Evolutionary conservation across 2,329 filamentous ascomycete species (phyloP).

Genomic region (Cercospora nicotianae): DNA sequence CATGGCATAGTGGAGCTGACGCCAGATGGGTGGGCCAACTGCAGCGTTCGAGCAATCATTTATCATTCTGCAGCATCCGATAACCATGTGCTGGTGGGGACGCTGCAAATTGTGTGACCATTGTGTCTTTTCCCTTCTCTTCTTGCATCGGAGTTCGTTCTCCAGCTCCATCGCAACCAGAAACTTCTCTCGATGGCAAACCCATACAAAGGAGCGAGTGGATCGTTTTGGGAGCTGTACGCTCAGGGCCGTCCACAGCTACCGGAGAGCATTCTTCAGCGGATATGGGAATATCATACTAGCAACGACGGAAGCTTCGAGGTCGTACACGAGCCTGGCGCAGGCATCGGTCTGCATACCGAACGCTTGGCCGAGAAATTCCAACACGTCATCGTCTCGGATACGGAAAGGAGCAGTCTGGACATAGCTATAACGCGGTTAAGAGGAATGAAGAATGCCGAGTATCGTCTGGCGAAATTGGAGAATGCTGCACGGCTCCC

Average conservation of each 20-base stretch:
- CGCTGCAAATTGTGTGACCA: background rate
- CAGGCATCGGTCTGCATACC: constrained; percentile 30
- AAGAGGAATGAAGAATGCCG: background rate
- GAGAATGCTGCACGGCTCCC: background rate
- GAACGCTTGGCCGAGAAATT: constrained; percentile 24
- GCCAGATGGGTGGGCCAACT: background rate
- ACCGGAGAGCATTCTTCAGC: constrained; percentile 28
- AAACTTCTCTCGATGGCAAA: background rate
- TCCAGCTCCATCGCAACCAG: background rate
- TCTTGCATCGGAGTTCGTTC: background rate
- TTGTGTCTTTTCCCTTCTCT: background rate
- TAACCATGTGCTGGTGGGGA: background rate
- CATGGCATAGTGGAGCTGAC: background rate
- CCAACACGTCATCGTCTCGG: constrained; percentile 31
- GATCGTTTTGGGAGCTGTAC: constrained; percentile 33
- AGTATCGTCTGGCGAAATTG: background rate
- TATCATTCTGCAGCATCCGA: background rate
- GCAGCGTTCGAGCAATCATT: background rate
- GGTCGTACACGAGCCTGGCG: constrained; percentile 31
- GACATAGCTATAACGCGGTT: constrained; percentile 21
- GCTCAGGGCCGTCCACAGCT: constrained; percentile 28
- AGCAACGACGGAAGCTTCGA: constrained; percentile 24
- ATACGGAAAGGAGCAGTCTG: constrained; percentile 27
- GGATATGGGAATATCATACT: constrained; percentile 32
- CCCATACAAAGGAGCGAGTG: background rate